Percentiles rank a stretch among this genome's conserved stretches.
These are phyloP conservation scores for Aspergillus sergii DNA, from an alignment of 2,329 filamentous ascomycete genomes.

Conservation along the genomic window DNA sequence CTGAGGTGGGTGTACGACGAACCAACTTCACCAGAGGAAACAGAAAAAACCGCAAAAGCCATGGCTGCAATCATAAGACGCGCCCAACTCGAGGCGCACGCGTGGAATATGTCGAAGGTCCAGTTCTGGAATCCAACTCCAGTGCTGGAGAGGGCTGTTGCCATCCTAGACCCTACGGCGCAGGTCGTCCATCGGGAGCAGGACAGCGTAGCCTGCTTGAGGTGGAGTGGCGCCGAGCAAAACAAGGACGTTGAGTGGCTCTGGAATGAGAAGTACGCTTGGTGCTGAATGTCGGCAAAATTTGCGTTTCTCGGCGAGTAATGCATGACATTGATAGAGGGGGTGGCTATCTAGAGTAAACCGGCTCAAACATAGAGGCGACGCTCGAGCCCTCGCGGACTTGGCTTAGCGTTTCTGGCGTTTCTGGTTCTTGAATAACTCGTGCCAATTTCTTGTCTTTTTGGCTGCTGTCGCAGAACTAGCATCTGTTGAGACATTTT, in stretches of 20 bases:
- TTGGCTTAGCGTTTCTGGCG: slow-evolving; percentile 31
- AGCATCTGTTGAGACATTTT: slow-evolving; percentile 26
- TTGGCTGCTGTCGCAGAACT: slow-evolving; percentile 32
- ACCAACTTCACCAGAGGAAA: slow-evolving; percentile 42
- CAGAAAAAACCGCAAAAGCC: slow-evolving; percentile 53
- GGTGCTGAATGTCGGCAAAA: slow-evolving; percentile 42
- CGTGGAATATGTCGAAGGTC: slow-evolving; percentile 71
- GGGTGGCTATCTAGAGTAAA: slow-evolving; percentile 1
- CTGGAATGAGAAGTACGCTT: slow-evolving; percentile 53
- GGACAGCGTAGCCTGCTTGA: slow-evolving; percentile 49
- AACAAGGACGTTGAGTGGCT: slow-evolving; percentile 48
- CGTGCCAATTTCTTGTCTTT: slow-evolving; percentile 47
- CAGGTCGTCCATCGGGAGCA: slow-evolving; percentile 49
- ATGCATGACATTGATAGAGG: background rate
- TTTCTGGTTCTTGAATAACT: slow-evolving; percentile 43
- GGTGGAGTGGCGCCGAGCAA: slow-evolving; percentile 47
- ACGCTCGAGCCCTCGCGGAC: background rate
- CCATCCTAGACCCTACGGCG: slow-evolving; percentile 39
- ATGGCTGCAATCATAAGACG: slow-evolving; percentile 66
- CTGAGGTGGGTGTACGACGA: slow-evolving; percentile 47
- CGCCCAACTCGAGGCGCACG: slow-evolving; percentile 69
- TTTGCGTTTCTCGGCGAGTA: slow-evolving; percentile 2
- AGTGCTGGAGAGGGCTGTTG: slow-evolving; percentile 49
- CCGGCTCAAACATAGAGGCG: slow-evolving; percentile 5
- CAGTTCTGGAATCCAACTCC: slow-evolving; percentile 82